Conservation (phyloP, 805 yeast species). For the Barnettozyma siamensis region DNA sequence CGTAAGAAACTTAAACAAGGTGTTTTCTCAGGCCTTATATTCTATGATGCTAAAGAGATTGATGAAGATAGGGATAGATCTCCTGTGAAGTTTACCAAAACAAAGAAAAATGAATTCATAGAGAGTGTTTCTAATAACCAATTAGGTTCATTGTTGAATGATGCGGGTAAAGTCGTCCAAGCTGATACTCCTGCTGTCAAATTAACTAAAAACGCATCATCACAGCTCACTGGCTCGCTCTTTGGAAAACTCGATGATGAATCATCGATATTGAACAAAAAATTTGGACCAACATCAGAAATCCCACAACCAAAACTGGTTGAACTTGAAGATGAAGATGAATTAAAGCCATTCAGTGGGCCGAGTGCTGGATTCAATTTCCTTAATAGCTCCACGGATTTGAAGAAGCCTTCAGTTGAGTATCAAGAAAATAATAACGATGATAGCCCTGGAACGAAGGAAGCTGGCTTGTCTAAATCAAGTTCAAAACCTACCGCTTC, state of each 20-base stretch:
- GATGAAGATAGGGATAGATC: slow-evolving; percentile 11
- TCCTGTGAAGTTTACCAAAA: slow-evolving; percentile 18
- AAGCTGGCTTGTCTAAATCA: background rate
- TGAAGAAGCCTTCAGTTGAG: background rate
- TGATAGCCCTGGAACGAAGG: slow-evolving; percentile 2
- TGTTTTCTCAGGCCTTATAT: slow-evolving; percentile 23
- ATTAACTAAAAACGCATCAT: too few species aligned
- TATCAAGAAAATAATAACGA: background rate
- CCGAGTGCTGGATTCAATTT: slow-evolving; percentile 29
- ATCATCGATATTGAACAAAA: too few species aligned
- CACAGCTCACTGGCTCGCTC: background rate
- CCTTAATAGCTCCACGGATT: slow-evolving; percentile 5
- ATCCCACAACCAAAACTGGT: too few species aligned
- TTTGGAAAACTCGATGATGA: too few species aligned
- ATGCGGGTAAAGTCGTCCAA: slow-evolving; percentile 16
- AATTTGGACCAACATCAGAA: too few species aligned
- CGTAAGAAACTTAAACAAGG: slow-evolving; percentile 19
- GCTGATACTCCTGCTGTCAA: slow-evolving; percentile 1
- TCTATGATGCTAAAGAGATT: slow-evolving; percentile 21
- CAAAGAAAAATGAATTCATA: slow-evolving; percentile 5
- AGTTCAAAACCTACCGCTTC: slow-evolving; percentile 1
- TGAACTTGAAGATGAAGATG: background rate
- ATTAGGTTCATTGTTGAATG: slow-evolving; percentile 14
- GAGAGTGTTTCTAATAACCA: slow-evolving; percentile 9
- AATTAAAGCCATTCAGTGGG: slow-evolving; percentile 8